Evolutionary conservation across 192 early-diverging fungal genomes (phyloP), one percentile per base, ranked within the genome.

Genomic region (Linnemannia schmuckeri): DNA sequence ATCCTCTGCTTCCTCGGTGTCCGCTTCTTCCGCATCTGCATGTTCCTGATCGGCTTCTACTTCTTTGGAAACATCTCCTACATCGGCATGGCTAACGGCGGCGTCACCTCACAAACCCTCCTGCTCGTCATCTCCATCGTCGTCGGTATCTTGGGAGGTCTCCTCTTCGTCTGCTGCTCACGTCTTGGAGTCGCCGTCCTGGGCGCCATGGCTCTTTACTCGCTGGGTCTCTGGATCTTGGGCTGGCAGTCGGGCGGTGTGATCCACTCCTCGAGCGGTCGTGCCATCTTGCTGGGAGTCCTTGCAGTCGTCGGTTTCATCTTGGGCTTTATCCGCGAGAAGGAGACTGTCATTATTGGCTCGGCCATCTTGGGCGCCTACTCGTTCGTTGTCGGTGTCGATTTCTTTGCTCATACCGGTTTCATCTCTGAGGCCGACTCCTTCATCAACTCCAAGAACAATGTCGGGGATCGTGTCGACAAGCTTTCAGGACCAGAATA

Each of bases 181-280:
- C 83, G 88, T 18, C 57, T 90, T 15, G 88, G 82, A 20, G 71
- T 88, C 33, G 85, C 85, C 49, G 54, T 90, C 52, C 44, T 90
- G 15, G 88, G 89, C 12, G 87, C 81, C 12, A 41, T 88, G 27
- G 87, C 88, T 18, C 73, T 81, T 37, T 70, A 88, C 12, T 80
- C 89, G 10, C 49, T 90, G 69, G 89, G 89, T 46, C 77, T 90
- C 40, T 90, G 89, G 89, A 74, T 90, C 61, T 79, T 90, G 55
- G 89, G 89, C n/a, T 90, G 89, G 89, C 83, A 79, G 66, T 72
- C 72, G 27, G 84, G 79, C 52, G 79, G 88, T 10, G 27, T 84
- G 22, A 84, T 90, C 55, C 73, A 78, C 15, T 88, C 88, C 0
- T 37, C 49, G 20, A 76, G 76, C 41, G 89, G 89, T 54, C 82